Conservation (phyloP, 176 grass and related monocot species). For the Canna indica region DNA sequence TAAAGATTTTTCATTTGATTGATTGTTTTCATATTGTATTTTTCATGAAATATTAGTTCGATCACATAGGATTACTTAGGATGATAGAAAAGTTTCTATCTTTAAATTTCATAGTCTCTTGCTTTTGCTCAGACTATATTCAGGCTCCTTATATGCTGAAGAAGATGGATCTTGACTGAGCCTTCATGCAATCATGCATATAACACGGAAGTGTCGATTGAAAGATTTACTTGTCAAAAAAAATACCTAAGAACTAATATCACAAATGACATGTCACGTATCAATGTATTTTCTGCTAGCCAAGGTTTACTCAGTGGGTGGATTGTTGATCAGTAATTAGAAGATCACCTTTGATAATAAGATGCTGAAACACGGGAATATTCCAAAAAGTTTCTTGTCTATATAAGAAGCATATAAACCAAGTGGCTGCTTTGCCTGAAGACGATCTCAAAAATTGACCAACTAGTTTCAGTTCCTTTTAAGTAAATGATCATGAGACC, state of each 20-base stretch:
- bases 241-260: too few relatives aligned
- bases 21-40: neutral
- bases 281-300: too few relatives aligned
- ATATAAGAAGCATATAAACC: neutral
- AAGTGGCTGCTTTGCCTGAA: neutral
- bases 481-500: neutral
- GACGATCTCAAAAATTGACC: neutral
- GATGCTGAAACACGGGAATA: neutral
- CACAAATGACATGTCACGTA: too few relatives aligned
- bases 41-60: neutral
- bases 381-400: neutral
- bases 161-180: neutral
- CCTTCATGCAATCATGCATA: neutral
- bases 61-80: neutral
- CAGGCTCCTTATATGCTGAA: neutral
- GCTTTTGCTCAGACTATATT: neutral
- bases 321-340: too few relatives aligned
- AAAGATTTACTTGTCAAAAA: too few relatives aligned
- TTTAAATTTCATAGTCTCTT: neutral
- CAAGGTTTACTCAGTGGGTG: too few relatives aligned
- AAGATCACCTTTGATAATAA: neutral
- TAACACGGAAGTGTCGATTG: neutral
- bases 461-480: neutral
- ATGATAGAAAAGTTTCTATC: neutral
- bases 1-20: neutral